Base-by-base conservation (phyloP, 495 filamentous ascomycete genomes). In the Amorphotheca resinae region DNA sequence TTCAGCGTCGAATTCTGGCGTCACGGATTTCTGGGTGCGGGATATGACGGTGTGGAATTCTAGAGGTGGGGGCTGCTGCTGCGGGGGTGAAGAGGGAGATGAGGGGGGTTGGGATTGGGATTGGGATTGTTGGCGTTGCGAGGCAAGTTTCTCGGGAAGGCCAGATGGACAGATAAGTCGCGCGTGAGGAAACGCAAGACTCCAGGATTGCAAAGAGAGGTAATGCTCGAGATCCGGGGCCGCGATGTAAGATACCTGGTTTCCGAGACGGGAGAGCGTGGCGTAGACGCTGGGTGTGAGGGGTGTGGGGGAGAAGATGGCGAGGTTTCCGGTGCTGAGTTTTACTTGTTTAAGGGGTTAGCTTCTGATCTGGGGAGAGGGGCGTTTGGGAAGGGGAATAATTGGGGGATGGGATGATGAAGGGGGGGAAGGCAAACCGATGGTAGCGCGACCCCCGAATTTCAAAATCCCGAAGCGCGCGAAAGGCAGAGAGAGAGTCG, bases 141-240 rank as follows among this genome's bases (percentile, higher is more conserved):
- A 22, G 34, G 76, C 71, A 3, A 89, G 79, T 64, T 94, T 93
- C 65, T 89, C 88, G 34, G 73, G 76, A 2, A 98, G 72, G 0
- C 88, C 88, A 53, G 93, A 83, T 4, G 84, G 84, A 0, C 79
- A 88, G 50, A 96, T 71, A 31, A 98, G 70, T 43, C 77, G 73
- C 6, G 91, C 87, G 16, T 70, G 50, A 0, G 87, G 87, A 59
- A 71, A 98, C 4, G 74, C 84, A 14, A 70, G 61, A 45, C 82
- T 75, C 93, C 91, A 98, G 9, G 81, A 63, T 1, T 80, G 77
- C 14, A 96, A 56, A 64, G 84, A 87, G 56, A 96, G 82, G 69
- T 98, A 89, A 62, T 96, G 91, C 62, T 95, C 82, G 15, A 87
- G 73, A 56, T 96, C 91, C 15, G 78, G 71, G 3, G 89, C 87